Evolutionary conservation across 1,284 basidiomycete species (phyloP), one percentile per base, ranked within the genome.

Genomic region (Sanghuangporus sanghuang): DNA sequence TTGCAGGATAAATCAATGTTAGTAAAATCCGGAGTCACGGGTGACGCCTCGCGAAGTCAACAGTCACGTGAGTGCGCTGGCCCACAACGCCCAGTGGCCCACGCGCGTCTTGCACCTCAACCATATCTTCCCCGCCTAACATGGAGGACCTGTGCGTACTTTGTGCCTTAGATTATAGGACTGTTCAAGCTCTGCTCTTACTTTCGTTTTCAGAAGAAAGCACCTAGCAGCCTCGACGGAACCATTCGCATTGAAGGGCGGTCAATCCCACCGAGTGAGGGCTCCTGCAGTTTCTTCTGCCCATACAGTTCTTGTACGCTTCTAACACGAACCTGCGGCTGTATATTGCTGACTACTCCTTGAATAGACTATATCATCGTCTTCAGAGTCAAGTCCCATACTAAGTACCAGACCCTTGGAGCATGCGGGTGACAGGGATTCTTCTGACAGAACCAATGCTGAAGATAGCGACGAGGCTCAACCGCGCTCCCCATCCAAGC

Each of bases 381-480:
- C 64, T 4, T 50, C 64, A 2, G 64, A 65, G 8, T 65, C 64
- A 11, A 65, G 64, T 42, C 64, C 64, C 27, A 38, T 50, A 18
- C n/a, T 23, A 27, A 36, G 62, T 27, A 53, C 18, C 32, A 3
- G 18, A 54, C 18, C 21, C 21, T 32, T 32, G 27, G 27, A 32
- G 27, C 49, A 39, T 63, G 27, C 32, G 40, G 39, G 36, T 32
- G 27, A 32, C 27, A 32, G 27, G 27, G 27, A 32, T 32, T 32
- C 27, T 32, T 3, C 27, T 32, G 27, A 32, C 27, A 32, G 27
- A 32, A 32, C 4, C 27, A 32, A 32, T 32, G 27, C 27, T 32
- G 27, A 32, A 32, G 27, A 58, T 44, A 46, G 27, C 12, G 9
- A 18, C 14, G 56, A 58, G 2, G 56, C 42, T 16, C 35, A 49